Conservation (phyloP, 306 rosid species). For the Chamaecrista fasciculata region DNA sequence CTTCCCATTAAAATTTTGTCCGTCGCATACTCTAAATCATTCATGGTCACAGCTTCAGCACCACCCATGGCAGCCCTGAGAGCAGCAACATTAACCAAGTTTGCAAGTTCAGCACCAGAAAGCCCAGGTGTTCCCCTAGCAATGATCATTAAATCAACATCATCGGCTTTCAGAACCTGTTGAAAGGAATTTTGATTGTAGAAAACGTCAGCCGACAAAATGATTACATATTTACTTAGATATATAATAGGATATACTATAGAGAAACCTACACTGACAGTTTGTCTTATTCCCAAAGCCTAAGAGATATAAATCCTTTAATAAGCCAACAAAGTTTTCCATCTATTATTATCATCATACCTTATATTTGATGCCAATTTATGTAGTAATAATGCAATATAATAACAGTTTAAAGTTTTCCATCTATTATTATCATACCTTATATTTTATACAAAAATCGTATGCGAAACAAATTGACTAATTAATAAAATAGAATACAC, state of each 20-base stretch:
- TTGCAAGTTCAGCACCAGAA: slow-evolving; percentile 93
- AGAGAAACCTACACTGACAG: background rate
- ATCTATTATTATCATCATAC: background rate
- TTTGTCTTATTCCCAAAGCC: background rate
- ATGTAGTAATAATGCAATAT: too few species aligned
- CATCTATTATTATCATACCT: too few species aligned
- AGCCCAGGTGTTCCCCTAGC: slow-evolving; percentile 90
- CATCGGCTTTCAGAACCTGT: slow-evolving; percentile 81
- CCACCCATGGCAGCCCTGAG: slow-evolving; percentile 91
- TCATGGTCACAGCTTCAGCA: slow-evolving; percentile 79
- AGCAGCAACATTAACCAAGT: slow-evolving; percentile 84
- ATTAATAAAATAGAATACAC: too few species aligned
- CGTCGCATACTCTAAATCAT: slow-evolving; percentile 80
- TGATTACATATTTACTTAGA: background rate
- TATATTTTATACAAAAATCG: too few species aligned
- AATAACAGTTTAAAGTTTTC: too few species aligned
- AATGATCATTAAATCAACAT: slow-evolving; percentile 73
- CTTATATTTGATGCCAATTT: background rate
- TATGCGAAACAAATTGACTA: too few species aligned
- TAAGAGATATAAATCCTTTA: background rate
- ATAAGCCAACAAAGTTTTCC: background rate
- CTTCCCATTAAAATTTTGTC: slow-evolving; percentile 95
- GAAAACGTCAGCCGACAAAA: background rate
- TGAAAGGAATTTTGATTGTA: slow-evolving; percentile 1
- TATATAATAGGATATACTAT: background rate